These are phyloP conservation scores for Claviceps capensis DNA, from an alignment of 2,329 filamentous ascomycete genomes.

Conservation along the genomic window DNA sequence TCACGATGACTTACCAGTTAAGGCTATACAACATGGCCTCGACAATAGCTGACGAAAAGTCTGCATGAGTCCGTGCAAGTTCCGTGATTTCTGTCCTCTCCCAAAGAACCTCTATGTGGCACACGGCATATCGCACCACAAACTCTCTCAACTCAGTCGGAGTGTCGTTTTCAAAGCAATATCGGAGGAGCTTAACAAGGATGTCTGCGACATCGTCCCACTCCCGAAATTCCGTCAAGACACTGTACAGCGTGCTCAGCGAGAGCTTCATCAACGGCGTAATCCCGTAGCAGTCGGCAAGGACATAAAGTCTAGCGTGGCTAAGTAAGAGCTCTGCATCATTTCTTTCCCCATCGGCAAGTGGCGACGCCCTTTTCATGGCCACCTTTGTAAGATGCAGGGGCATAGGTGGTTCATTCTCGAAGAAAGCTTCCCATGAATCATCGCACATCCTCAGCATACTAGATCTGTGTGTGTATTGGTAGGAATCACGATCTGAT, in stretches of 20 bases:
- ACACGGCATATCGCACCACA: no score
- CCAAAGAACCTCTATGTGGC: no score
- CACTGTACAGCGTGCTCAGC: neutral
- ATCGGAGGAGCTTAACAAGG: no score
- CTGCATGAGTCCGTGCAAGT: no score
- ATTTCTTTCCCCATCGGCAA: neutral
- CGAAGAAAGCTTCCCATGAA: neutral
- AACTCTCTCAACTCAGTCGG: no score
- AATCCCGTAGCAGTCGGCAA: neutral
- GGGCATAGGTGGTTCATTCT: neutral
- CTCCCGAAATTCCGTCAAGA: neutral
- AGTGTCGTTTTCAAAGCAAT: no score
- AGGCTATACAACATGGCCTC: no score
- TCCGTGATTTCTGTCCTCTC: no score
- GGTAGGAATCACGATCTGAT: no score
- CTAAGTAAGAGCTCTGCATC: neutral
- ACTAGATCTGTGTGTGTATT: neutral
- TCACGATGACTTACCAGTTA: no score
- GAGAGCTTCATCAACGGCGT: neutral
- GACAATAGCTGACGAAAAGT: no score
- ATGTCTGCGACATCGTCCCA: neutral
- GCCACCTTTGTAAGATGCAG: neutral
- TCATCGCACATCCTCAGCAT: neutral
- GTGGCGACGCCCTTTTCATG: neutral
- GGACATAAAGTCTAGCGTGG: neutral